phyloP scores from a whole-genome alignment of 2,329 filamentous ascomycete genomes.

The Penicillium palitans region DNA sequence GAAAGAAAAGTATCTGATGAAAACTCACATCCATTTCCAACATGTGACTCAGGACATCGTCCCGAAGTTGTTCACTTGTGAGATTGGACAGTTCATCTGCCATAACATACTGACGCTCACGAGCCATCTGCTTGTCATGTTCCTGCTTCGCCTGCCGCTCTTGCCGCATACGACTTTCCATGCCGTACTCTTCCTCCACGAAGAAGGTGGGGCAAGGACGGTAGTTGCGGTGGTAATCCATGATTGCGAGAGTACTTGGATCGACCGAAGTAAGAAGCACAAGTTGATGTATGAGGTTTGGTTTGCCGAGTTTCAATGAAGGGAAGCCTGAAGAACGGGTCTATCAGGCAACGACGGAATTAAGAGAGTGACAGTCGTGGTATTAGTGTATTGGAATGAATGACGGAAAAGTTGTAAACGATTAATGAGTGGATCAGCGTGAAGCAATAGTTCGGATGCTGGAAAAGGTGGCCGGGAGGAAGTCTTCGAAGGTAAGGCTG shows the following conservation, averaged over 20 bases:
- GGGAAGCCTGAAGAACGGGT: constrained; percentile 45
- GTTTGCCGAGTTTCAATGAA: constrained; percentile 34
- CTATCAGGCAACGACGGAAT: constrained; percentile 44
- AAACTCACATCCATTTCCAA: constrained; percentile 77
- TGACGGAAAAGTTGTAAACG: constrained; percentile 58
- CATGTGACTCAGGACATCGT: constrained; percentile 94
- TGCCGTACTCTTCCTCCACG: constrained; percentile 61
- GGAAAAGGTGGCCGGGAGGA: constrained; percentile 29
- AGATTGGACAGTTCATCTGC: constrained; percentile 83
- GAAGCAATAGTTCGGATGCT: constrained; percentile 43
- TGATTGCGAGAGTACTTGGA: constrained; percentile 39
- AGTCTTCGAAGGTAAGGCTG: constrained; percentile 38
- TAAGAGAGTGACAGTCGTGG: constrained; percentile 54
- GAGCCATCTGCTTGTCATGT: constrained; percentile 73
- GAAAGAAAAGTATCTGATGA: neutral
- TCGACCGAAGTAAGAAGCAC: constrained; percentile 3
- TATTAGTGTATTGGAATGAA: constrained; percentile 47
- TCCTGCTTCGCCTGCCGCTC: constrained; percentile 61
- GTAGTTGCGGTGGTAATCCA: constrained; percentile 59
- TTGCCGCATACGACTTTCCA: constrained; percentile 50
- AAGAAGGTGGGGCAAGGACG: constrained; percentile 70
- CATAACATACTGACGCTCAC: constrained; percentile 82
- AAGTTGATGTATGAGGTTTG: constrained; percentile 16
- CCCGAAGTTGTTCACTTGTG: constrained; percentile 86
- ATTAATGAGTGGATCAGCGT: constrained; percentile 49